Base-by-base conservation (phyloP, 2,329 filamentous ascomycete genomes). In the Aspergillus ochraceoroseus region DNA sequence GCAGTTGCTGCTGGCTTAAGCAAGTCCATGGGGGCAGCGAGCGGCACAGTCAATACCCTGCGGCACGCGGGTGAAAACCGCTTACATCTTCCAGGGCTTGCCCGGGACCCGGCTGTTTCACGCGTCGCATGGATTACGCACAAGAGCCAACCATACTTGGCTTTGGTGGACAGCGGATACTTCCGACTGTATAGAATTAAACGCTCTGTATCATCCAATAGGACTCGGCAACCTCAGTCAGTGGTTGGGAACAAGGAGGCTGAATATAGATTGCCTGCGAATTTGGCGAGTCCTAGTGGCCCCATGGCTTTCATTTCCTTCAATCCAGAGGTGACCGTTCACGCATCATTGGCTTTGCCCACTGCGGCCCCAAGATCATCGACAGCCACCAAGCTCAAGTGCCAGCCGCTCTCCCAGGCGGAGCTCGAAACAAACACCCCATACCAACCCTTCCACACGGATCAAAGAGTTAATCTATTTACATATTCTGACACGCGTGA, bases 341-440 rank as follows among this genome's bases (percentile, higher is more conserved):
- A 47, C 15, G 67, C 65, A 8, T 65, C 62, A 42, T 71, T 74
- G 62, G 63, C 64, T 17, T 50, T 71, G 15, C 59, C 66, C 5
- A 62, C 60, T 2, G 49, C 53, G 4, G 54, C 43, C 17, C 40
- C 70, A 72, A 47, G 72, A 69, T 46, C 67, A 49, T 55, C 67
- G 62, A 53, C 63, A 62, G 38, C 61, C 56, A 53, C 55, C 49
- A 49, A 59, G 56, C 34, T 55, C 50, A 52, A 70, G 67, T 55
- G 67, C 62, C 55, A 75, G 70, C 61, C 83, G 71, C 64, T 85
- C 67, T 61, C 84, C 69, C 60, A 89, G 78, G 87, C 87, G 4
- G 89, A 95, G 69, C 94, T 95, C 50, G 92, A 98, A 59, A 95
- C 90, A 1, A 95, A 90, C 57, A 85, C 89, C 3, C 87, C 90